Conservation (phyloP, 352 stramenopile species). For the Phytopythium helicoides region DNA sequence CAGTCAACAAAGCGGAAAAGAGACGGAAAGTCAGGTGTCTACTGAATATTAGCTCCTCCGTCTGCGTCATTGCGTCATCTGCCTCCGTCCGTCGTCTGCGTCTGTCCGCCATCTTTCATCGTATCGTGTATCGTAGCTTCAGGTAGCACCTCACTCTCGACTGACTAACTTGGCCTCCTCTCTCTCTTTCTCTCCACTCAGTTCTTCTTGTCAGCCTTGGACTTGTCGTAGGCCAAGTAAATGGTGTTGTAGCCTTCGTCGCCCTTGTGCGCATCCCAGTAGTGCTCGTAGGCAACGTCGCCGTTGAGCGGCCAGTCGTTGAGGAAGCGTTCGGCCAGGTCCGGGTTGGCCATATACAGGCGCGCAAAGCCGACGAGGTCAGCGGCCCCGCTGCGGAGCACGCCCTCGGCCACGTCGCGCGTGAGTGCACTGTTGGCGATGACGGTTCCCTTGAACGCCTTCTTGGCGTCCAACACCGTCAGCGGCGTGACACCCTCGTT, state of each 20-base stretch:
- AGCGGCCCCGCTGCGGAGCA: constrained; percentile 20
- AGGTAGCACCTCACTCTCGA: no score
- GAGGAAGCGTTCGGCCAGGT: constrained; percentile 32
- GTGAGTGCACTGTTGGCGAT: constrained; percentile 35
- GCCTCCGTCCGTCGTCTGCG: no score
- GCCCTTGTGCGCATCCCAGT: constrained; percentile 19
- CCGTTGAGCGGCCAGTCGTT: constrained; percentile 15
- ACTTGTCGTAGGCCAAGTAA: no score
- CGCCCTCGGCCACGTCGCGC: constrained; percentile 26
- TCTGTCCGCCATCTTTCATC: no score
- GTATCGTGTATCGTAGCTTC: no score
- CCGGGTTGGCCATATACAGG: constrained; percentile 39
- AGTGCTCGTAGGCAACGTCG: constrained; percentile 14
- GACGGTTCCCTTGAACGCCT: constrained; percentile 25
- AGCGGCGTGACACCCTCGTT: constrained; percentile 21
- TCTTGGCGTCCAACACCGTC: constrained; percentile 31
- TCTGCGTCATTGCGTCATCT: no score
- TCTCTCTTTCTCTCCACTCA: no score
- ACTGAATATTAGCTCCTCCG: no score
- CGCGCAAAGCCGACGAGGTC: constrained; percentile 35
- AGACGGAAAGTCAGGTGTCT: no score
- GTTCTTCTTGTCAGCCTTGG: no score
- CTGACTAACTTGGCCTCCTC: no score
- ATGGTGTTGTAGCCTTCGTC: constrained; percentile 16
- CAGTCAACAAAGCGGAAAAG: no score